Percentiles rank a stretch among this genome's conserved stretches.
phyloP scores from a whole-genome alignment of 495 filamentous ascomycete species.

The Aspergillus steynii region DNA sequence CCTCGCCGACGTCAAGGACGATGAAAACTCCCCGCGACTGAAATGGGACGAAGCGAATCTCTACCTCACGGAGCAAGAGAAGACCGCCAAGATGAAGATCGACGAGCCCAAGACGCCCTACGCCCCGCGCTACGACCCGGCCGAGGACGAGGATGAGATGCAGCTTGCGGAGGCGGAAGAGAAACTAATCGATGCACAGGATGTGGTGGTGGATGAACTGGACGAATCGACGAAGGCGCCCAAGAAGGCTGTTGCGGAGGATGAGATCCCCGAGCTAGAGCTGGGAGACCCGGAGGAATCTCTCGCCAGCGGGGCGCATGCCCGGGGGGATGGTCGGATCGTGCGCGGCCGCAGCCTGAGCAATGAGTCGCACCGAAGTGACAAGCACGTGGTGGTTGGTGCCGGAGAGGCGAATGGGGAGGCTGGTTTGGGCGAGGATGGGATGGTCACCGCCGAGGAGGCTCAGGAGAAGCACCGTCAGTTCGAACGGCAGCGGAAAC shows the following conservation, averaged over 20 bases:
- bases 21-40: conserved; percentile 68
- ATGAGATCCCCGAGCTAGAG: conserved; percentile 89
- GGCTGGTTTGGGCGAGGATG: conserved; percentile 53
- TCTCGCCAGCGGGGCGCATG: conserved; percentile 25
- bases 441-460: conserved; percentile 66
- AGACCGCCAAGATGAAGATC: conserved; percentile 96
- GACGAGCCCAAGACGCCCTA: conserved; percentile 97
- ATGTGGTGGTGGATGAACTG: conserved; percentile 68
- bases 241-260: conserved; percentile 50
- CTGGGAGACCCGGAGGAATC: conserved; percentile 90
- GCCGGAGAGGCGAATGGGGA: conserved; percentile 59
- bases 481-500: conserved; percentile 90
- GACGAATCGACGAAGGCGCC: conserved; percentile 52
- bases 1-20: conserved; percentile 40
- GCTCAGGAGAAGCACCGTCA: conserved; percentile 84
- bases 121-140: conserved; percentile 84
- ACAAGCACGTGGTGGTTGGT: conserved; percentile 79
- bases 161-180: conserved; percentile 38
- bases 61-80: conserved; percentile 94
- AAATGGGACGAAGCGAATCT: conserved; percentile 99
- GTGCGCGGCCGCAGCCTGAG: conserved; percentile 48
- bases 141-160: conserved; percentile 80
- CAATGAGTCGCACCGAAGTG: conserved; percentile 53
- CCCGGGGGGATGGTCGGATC: conserved; percentile 37
- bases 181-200: conserved; percentile 54